Conservation (phyloP, 495 filamentous ascomycete genomes). For the Glarea lozoyensis region DNA sequence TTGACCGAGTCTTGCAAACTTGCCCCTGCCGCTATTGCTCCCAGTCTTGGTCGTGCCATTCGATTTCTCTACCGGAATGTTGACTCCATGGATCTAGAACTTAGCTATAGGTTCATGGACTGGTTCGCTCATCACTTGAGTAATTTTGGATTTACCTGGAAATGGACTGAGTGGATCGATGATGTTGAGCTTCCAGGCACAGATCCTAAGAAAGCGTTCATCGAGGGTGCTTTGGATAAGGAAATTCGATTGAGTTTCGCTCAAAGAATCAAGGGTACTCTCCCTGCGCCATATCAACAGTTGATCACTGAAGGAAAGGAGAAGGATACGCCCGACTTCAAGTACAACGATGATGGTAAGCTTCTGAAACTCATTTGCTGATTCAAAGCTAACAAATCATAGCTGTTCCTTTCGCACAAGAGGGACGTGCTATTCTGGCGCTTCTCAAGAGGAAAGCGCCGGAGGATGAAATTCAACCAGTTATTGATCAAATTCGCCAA, state of each 20-base stretch:
- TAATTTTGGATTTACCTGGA: constrained; percentile 99
- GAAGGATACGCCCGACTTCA: constrained; percentile 89
- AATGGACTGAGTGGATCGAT: constrained; percentile 96
- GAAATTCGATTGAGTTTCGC: constrained; percentile 96
- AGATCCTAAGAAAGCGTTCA: constrained; percentile 88
- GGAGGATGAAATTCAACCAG: constrained; percentile 69
- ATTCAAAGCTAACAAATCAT: constrained; percentile 10
- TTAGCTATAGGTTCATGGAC: constrained; percentile 81
- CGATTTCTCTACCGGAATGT: constrained; percentile 77
- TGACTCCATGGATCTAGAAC: constrained; percentile 76
- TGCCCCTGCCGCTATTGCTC: constrained; percentile 91
- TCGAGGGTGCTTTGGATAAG: constrained; percentile 84
- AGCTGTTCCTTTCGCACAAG: constrained; percentile 73
- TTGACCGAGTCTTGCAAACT: constrained; percentile 94
- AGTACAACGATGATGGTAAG: constrained; percentile 74
- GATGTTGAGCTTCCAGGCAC: constrained; percentile 68
- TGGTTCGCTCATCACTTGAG: constrained; percentile 98
- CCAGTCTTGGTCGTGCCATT: constrained; percentile 87
- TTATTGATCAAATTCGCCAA: constrained; percentile 69
- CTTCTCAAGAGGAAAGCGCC: constrained; percentile 76
- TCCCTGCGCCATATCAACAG: constrained; percentile 74
- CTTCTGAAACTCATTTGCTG: background rate
- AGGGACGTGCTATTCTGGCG: constrained; percentile 69
- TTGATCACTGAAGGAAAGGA: constrained; percentile 83
- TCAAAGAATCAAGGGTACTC: constrained; percentile 86